Evolutionary conservation across 345 rosid genomes (phyloP), one percentile per base, ranked within the genome.

Genomic region (Turnera subulata): DNA sequence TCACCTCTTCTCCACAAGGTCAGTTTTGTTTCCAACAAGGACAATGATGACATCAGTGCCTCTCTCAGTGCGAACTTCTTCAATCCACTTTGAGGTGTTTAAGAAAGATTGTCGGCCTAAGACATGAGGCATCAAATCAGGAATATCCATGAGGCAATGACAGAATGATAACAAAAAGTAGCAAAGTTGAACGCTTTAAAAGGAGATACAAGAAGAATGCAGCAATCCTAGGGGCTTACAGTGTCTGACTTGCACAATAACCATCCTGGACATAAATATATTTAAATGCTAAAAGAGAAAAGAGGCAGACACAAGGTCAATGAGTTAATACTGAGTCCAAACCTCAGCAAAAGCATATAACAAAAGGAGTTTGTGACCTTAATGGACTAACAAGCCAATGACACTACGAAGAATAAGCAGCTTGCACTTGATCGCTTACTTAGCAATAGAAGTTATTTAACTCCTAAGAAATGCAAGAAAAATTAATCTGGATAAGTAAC

Each of bases 21-120:
- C 66, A 43, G 66, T 62, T 38, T 62, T 62, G 37, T 62, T 62
- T 43, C 66, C 66, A 45, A 62, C 66, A n/a, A 62, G 66, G 18
- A 62, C 66, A 16, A 53, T 62, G 59, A 62, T 62, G 29, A 62
- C 66, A 33, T 62, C 66, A 35, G 58, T 53, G 23, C 66, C 66
- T 47, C 66, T 48, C 58, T 62, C 66, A 32, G 58, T 44, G 23
- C 66, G 66, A 43, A 62, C 66, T 58, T 62, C 66, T 44, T 62
- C 66, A 53, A 62, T 62, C 66, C 66, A 62, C 47, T 62, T 62
- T 19, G 66, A 62, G 18, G 66, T 62, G 24, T 62, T 53, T 33
- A 62, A 43, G 58, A 62, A 62, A 44, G 66, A 52, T 25, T 62
- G 66, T 33, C 66, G 55, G 35, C 66, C 66, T 62, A 39, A 48